Percentiles rank a stretch among this genome's conserved stretches.
Evolutionary conservation across 208 protist genomes (phyloP).

Genomic region (Naegleria fowleri): DNA sequence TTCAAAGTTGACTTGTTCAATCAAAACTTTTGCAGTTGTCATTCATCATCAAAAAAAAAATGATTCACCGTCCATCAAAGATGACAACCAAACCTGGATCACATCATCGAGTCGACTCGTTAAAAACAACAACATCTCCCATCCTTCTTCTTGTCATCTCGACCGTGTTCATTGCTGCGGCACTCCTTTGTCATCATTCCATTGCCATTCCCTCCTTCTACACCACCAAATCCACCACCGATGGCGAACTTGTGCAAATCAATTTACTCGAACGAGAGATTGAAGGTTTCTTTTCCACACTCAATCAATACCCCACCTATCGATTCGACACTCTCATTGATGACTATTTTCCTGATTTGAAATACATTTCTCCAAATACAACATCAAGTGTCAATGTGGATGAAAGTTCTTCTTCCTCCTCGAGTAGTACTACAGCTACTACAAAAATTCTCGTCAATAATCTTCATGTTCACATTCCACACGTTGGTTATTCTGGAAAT

Average conservation of each 20-base stretch:
- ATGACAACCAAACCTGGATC: too few relatives aligned
- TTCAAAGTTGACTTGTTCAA: too few relatives aligned
- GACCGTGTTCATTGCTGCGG: too few relatives aligned
- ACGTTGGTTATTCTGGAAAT: not conserved
- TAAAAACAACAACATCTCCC: too few relatives aligned
- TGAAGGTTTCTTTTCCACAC: not conserved
- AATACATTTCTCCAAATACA: not conserved
- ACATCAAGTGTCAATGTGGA: too few relatives aligned
- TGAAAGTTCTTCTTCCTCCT: not conserved
- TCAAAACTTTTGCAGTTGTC: too few relatives aligned
- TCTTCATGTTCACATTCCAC: not conserved
- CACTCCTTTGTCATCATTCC: too few relatives aligned
- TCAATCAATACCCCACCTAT: not conserved
- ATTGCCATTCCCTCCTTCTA: not conserved
- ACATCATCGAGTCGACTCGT: too few relatives aligned
- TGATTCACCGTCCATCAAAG: too few relatives aligned
- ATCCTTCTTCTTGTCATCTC: too few relatives aligned
- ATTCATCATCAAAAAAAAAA: too few relatives aligned
- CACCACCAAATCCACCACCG: not conserved
- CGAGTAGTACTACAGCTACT: not conserved
- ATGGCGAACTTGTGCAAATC: not conserved
- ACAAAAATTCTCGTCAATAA: not conserved
- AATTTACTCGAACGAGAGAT: not conserved
- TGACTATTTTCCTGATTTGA: not conserved
- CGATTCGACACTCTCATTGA: not conserved